Evolutionary conservation across 1,284 basidiomycete species (phyloP).

Genomic region (Naganishia cerealis): DNA sequence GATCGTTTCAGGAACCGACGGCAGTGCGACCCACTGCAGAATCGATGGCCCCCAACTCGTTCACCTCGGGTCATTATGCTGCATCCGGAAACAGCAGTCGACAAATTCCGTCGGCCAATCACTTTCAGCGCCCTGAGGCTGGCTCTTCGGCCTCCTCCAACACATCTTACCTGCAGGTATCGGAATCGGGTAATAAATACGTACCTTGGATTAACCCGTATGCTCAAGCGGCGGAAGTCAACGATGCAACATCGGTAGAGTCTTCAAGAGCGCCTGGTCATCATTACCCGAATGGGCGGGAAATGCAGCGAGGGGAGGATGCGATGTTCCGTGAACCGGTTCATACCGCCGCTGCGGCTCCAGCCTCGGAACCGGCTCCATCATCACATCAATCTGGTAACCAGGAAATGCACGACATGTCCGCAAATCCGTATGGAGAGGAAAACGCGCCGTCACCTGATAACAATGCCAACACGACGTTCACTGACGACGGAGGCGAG

Average conservation of each 20-base stretch:
- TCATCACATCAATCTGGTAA: not conserved
- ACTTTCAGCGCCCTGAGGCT: not conserved
- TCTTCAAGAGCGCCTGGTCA: conserved; percentile 13
- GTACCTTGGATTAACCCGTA: conserved; percentile 14
- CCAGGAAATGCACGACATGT: not conserved
- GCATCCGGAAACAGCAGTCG: not conserved
- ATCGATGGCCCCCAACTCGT: not conserved
- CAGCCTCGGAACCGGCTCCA: not conserved
- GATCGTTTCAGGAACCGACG: conserved; percentile 14
- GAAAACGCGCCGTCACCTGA: not conserved
- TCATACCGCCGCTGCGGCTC: not conserved
- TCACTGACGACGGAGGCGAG: not conserved
- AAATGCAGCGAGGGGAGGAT: not conserved
- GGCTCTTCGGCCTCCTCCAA: not conserved
- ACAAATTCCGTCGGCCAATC: conserved; percentile 3
- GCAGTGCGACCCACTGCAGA: not conserved
- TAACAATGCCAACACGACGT: not conserved
- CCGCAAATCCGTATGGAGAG: not conserved
- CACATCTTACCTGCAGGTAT: not conserved
- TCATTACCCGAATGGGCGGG: not conserved
- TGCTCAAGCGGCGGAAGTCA: conserved; percentile 3
- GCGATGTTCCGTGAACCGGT: no score
- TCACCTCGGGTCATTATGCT: not conserved
- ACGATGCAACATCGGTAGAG: conserved; percentile 1
- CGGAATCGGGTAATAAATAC: not conserved